phyloP scores from a whole-genome alignment of 2,329 filamentous ascomycete species.

The Aspergillus arachidicola region DNA sequence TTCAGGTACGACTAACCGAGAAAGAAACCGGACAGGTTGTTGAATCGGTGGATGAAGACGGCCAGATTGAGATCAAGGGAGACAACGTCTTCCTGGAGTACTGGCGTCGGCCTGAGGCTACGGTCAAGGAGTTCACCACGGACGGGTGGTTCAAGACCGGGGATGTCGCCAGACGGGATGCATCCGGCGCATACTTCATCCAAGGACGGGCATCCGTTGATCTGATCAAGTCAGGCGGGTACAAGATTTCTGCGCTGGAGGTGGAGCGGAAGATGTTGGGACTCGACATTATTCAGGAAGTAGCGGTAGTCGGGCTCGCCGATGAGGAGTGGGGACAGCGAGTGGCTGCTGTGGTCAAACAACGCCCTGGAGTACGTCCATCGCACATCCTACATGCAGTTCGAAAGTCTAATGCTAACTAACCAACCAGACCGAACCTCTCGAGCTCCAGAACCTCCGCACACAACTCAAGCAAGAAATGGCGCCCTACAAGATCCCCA shows the following conservation, averaged over 20 bases:
- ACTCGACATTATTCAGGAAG: conserved; percentile 53
- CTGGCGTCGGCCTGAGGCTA: conserved; percentile 49
- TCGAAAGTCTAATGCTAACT: background rate
- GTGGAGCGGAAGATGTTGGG: conserved; percentile 57
- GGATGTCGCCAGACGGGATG: conserved; percentile 45
- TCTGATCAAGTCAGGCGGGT: conserved; percentile 59
- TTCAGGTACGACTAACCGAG: conserved; percentile 50
- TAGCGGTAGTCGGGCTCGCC: conserved; percentile 56
- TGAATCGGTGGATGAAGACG: conserved; percentile 38
- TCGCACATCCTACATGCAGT: background rate
- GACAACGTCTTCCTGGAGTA: conserved; percentile 48
- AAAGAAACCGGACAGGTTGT: conserved; percentile 40
- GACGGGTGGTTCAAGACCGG: conserved; percentile 56
- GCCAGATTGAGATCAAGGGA: conserved; percentile 48
- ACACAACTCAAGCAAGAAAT: conserved; percentile 50
- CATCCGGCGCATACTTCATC: conserved; percentile 52
- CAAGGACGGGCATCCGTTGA: conserved; percentile 56
- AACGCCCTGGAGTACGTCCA: conserved; percentile 36
- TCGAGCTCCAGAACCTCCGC: conserved; percentile 37
- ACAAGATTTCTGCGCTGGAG: conserved; percentile 58
- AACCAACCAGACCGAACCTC: conserved; percentile 26
- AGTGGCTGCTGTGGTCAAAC: conserved; percentile 56
- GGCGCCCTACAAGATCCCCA: conserved; percentile 90
- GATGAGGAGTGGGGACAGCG: conserved; percentile 59
- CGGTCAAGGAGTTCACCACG: conserved; percentile 47